A percentile compares a stretch with the other conserved stretches of the same genome.
Evolutionary conservation across 1,284 basidiomycete genomes (phyloP).

Genomic region (Ustilago sp.): DNA sequence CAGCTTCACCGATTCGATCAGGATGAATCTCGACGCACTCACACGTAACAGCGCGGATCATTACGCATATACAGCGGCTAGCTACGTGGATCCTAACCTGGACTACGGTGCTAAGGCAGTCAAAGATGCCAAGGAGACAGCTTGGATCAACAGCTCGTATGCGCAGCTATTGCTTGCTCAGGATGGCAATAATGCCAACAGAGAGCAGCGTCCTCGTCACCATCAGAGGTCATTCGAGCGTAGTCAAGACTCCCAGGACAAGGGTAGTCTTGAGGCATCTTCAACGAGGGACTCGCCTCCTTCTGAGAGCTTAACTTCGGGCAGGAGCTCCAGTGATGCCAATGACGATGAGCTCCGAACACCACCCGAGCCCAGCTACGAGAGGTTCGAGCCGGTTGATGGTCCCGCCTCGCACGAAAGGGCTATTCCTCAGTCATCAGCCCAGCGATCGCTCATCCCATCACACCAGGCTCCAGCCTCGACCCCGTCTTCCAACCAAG

Average conservation of each 20-base stretch:
- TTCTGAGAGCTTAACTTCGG: constrained; percentile 24
- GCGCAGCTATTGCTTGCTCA: constrained; percentile 27
- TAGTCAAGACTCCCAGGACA: background rate
- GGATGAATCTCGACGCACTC: constrained; percentile 34
- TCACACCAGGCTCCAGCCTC: background rate
- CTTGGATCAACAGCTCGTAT: constrained; percentile 21
- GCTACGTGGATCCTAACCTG: constrained; percentile 34
- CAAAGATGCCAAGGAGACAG: constrained; percentile 1
- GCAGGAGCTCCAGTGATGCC: constrained; percentile 37
- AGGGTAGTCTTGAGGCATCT: background rate
- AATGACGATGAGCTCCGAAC: constrained; percentile 41
- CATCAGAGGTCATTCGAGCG: constrained; percentile 9
- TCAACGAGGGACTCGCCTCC: constrained; percentile 24
- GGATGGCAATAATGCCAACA: background rate
- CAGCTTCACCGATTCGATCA: constrained; percentile 25
- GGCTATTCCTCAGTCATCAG: background rate
- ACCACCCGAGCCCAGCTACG: constrained; percentile 39
- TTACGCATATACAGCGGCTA: constrained; percentile 27
- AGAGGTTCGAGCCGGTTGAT: constrained; percentile 8
- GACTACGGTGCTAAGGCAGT: constrained; percentile 21
- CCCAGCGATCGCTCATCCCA: background rate
- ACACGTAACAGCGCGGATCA: constrained; percentile 24
- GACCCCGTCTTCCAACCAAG: background rate
- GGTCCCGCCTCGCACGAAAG: background rate
- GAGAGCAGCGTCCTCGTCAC: background rate